These are phyloP conservation scores for Teunomyces atbi DNA, from an alignment of 805 yeast species.

Conservation along the genomic window DNA sequence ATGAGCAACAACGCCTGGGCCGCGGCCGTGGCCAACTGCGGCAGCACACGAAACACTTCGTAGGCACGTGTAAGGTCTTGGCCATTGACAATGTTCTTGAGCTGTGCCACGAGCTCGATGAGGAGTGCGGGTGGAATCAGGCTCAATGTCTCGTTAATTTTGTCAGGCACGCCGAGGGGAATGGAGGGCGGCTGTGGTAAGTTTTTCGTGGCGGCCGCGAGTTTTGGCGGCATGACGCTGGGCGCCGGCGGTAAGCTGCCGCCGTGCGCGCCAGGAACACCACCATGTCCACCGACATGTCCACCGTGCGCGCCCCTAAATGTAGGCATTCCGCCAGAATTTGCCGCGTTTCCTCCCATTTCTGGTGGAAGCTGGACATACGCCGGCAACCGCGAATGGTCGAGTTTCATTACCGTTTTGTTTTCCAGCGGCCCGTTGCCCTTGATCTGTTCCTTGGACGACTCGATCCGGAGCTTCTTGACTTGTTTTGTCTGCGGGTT, in stretches of 20 bases:
- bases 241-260: neutral
- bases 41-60: constrained; percentile 51
- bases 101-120: constrained; percentile 64
- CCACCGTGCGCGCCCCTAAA: too few species aligned
- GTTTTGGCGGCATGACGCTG: constrained; percentile 1
- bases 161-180: constrained; percentile 52
- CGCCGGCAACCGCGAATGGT: constrained; percentile 49
- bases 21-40: constrained; percentile 61
- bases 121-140: constrained; percentile 69
- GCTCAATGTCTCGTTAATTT: constrained; percentile 59
- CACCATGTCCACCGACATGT: neutral
- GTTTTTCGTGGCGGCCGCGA: constrained; percentile 48
- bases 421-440: constrained; percentile 28
- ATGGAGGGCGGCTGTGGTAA: constrained; percentile 50
- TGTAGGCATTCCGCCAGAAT: too few species aligned
- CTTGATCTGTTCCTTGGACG: constrained; percentile 60
- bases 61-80: constrained; percentile 51
- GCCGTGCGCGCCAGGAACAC: neutral
- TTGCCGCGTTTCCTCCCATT: constrained; percentile 20
- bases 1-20: constrained; percentile 72
- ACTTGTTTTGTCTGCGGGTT: constrained; percentile 23
- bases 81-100: constrained; percentile 55
- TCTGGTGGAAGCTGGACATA: constrained; percentile 59
- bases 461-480: constrained; percentile 53
- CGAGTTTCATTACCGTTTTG: constrained; percentile 45